Evolutionary conservation across 495 filamentous ascomycete species (phyloP).

Genomic region (Penicilliopsis zonata): DNA sequence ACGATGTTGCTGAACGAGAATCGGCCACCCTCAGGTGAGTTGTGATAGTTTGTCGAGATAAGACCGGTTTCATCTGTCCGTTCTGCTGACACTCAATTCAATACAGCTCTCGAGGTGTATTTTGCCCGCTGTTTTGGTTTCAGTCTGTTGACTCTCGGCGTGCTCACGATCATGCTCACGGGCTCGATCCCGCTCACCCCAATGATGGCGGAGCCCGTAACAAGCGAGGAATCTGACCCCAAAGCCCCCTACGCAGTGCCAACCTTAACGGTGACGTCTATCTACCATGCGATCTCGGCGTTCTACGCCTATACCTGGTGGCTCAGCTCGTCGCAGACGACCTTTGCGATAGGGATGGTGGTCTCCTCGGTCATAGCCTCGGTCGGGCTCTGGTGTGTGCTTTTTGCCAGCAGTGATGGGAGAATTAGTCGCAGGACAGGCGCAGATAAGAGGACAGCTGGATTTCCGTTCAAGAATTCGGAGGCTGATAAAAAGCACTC

Average conservation of each 20-base stretch:
- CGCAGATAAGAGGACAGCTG: slow-evolving; percentile 65
- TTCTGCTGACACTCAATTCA: neutral
- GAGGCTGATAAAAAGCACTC: slow-evolving; percentile 46
- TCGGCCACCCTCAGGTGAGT: slow-evolving; percentile 41
- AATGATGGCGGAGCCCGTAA: slow-evolving; percentile 23
- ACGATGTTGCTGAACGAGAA: slow-evolving; percentile 47
- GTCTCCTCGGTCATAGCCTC: slow-evolving; percentile 41
- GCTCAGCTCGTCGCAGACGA: slow-evolving; percentile 33
- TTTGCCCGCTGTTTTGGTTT: slow-evolving; percentile 60
- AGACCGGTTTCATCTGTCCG: no score
- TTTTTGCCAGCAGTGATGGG: slow-evolving; percentile 57
- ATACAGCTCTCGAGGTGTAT: slow-evolving; percentile 58
- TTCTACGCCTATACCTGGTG: slow-evolving; percentile 62
- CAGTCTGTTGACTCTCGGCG: slow-evolving; percentile 49
- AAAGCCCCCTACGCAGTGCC: slow-evolving; percentile 60
- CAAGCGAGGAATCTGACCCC: slow-evolving; percentile 36
- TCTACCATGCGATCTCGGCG: slow-evolving; percentile 50
- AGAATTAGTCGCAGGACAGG: slow-evolving; percentile 59
- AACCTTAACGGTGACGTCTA: slow-evolving; percentile 49
- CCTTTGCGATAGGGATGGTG: slow-evolving; percentile 42
- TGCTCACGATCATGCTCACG: slow-evolving; percentile 55
- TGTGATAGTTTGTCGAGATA: no score
- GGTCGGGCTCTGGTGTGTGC: slow-evolving; percentile 59
- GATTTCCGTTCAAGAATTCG: slow-evolving; percentile 55
- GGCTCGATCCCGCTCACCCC: slow-evolving; percentile 64